These are phyloP conservation scores for Metroxylon sagu DNA, from an alignment of 176 grass and related monocot genomes.

Conservation along the genomic window DNA sequence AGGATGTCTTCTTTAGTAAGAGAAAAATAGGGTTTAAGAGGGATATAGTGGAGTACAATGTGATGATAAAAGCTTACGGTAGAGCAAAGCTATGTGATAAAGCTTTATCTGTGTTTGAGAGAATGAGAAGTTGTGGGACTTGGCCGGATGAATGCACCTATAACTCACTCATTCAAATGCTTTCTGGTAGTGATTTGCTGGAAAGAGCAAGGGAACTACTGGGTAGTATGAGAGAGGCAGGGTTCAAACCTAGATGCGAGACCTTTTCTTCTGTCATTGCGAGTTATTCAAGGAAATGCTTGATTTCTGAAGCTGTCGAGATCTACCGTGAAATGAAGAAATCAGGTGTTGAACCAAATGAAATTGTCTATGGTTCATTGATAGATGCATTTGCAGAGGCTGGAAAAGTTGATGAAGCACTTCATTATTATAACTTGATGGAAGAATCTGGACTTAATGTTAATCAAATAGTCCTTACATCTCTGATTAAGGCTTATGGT, in stretches of 20 bases:
- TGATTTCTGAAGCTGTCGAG: slow-evolving; percentile 44
- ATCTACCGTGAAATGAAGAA: slow-evolving; percentile 52
- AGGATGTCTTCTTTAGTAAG: slow-evolving; percentile 38
- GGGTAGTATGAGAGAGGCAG: slow-evolving; percentile 44
- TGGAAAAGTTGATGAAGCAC: slow-evolving; percentile 44
- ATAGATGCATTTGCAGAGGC: slow-evolving; percentile 54
- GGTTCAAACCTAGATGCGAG: slow-evolving; percentile 48
- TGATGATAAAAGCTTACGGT: slow-evolving; percentile 68
- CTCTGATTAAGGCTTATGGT: slow-evolving; percentile 57
- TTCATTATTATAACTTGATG: slow-evolving; percentile 45
- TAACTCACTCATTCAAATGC: slow-evolving; percentile 78
- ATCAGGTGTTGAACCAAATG: slow-evolving; percentile 45
- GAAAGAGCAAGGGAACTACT: slow-evolving; percentile 43
- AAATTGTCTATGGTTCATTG: slow-evolving; percentile 46
- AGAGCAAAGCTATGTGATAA: slow-evolving; percentile 50
- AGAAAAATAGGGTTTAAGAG: slow-evolving; percentile 18
- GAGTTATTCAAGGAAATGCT: slow-evolving; percentile 32
- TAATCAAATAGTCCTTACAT: slow-evolving; percentile 48
- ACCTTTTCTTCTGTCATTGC: slow-evolving; percentile 55
- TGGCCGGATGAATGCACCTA: slow-evolving; percentile 57
- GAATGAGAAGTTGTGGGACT: slow-evolving; percentile 39
- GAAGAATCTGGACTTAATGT: slow-evolving; percentile 41
- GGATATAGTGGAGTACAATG: slow-evolving; percentile 60
- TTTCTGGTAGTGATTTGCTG: slow-evolving; percentile 42
- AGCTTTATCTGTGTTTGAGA: slow-evolving; percentile 42